Percentiles rank a stretch among this genome's conserved stretches.
These are phyloP conservation scores for Arthrobotrys megalospora DNA, from an alignment of 2,329 filamentous ascomycete species.

Conservation along the genomic window DNA sequence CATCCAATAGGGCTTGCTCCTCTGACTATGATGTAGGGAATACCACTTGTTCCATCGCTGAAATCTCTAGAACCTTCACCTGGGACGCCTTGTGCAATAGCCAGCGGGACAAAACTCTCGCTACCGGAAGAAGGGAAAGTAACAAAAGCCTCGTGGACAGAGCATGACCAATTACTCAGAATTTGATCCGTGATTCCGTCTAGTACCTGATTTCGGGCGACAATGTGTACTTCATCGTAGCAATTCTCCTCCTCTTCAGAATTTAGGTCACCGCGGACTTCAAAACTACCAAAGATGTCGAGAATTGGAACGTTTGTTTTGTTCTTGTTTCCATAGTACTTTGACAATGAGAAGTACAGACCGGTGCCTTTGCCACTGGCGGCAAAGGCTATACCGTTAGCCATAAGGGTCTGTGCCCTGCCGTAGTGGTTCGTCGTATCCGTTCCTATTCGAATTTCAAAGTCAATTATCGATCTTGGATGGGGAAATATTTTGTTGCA, in stretches of 20 bases:
- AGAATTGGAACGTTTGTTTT: slow-evolving; percentile 64
- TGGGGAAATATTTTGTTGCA: slow-evolving; percentile 59
- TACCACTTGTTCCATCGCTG: slow-evolving; percentile 66
- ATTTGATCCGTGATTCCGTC: slow-evolving; percentile 66
- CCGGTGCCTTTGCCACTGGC: slow-evolving; percentile 66
- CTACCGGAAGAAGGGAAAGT: slow-evolving; percentile 66
- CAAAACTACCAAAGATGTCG: slow-evolving; percentile 67
- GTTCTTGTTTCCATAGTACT: slow-evolving; percentile 67
- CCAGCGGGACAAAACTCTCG: slow-evolving; percentile 67
- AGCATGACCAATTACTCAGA: slow-evolving; percentile 69
- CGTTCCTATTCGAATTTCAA: slow-evolving; percentile 19
- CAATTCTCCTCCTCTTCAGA: slow-evolving; percentile 63
- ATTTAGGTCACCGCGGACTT: slow-evolving; percentile 67
- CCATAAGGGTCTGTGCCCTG: slow-evolving; percentile 67
- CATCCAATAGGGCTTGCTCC: slow-evolving; percentile 68
- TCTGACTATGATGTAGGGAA: slow-evolving; percentile 69
- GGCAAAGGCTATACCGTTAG: slow-evolving; percentile 67
- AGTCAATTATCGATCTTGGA: slow-evolving; percentile 61
- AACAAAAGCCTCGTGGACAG: slow-evolving; percentile 69
- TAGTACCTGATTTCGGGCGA: slow-evolving; percentile 67
- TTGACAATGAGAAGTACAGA: slow-evolving; percentile 69
- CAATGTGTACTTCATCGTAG: slow-evolving; percentile 68
- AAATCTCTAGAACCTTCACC: slow-evolving; percentile 66
- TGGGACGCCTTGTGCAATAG: slow-evolving; percentile 67
- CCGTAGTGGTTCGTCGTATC: slow-evolving; percentile 62